Percentiles rank a stretch among this genome's conserved stretches.
Evolutionary conservation across 148 eudicot genomes (phyloP).

Genomic region (Arbutus unedo): DNA sequence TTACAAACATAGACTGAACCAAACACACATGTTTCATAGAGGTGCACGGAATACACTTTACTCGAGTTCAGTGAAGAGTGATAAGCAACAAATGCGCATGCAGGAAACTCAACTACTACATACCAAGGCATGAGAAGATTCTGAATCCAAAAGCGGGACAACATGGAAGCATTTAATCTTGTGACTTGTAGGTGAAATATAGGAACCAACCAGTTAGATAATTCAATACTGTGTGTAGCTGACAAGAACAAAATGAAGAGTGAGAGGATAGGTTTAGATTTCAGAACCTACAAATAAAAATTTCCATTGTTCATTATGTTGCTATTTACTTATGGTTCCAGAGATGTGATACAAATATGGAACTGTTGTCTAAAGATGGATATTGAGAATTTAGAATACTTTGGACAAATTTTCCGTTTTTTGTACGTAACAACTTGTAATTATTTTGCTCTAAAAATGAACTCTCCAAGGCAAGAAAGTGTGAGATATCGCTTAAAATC

Average conservation of each 20-base stretch:
- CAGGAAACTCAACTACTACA: background rate
- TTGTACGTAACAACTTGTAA: background rate
- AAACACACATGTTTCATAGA: too few relatives aligned
- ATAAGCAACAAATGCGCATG: background rate
- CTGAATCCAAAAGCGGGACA: background rate
- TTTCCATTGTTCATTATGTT: background rate
- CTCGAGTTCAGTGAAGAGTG: background rate
- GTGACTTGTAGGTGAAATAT: background rate
- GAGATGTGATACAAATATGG: background rate
- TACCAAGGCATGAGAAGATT: background rate
- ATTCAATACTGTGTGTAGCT: background rate
- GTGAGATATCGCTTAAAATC: too few relatives aligned
- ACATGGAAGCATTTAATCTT: background rate
- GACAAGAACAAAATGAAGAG: background rate
- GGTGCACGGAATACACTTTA: too few relatives aligned
- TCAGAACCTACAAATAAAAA: background rate
- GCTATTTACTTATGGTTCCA: background rate
- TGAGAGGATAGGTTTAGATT: background rate
- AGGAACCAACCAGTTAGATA: background rate
- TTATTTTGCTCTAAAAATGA: too few relatives aligned
- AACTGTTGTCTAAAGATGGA: background rate
- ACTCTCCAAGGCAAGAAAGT: too few relatives aligned
- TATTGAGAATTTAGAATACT: background rate
- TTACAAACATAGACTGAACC: too few relatives aligned
- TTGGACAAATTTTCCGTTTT: background rate